Percentiles rank a stretch among this genome's conserved stretches.
These are phyloP conservation scores for Auricularia sp. DNA, from an alignment of 768 basidiomycete genomes.

Conservation along the genomic window DNA sequence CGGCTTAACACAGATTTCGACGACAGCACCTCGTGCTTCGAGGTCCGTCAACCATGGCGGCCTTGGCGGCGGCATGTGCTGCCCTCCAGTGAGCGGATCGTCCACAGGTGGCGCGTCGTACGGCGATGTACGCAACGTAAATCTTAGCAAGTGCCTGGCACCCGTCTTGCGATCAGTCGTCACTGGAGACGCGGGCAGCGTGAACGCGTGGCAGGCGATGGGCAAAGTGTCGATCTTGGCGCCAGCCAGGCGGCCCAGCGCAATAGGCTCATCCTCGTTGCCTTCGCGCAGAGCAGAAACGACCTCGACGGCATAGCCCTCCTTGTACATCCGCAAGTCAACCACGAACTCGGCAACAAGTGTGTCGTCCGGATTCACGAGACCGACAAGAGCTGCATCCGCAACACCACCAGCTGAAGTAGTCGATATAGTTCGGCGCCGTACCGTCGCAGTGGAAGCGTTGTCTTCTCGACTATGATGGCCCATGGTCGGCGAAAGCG, in stretches of 20 bases:
- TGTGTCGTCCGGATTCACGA: slow-evolving; percentile 45
- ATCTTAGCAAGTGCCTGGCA: slow-evolving; percentile 61
- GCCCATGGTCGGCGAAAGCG: slow-evolving; percentile 20
- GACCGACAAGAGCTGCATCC: background rate
- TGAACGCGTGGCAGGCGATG: slow-evolving; percentile 51
- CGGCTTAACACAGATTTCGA: slow-evolving; percentile 47
- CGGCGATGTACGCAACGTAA: slow-evolving; percentile 75
- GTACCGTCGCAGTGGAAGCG: background rate
- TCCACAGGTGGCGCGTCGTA: slow-evolving; percentile 64
- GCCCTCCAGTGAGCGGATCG: slow-evolving; percentile 73
- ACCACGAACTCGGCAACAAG: slow-evolving; percentile 70
- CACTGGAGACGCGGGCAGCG: slow-evolving; percentile 71
- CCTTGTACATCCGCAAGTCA: slow-evolving; percentile 70
- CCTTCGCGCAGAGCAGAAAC: slow-evolving; percentile 20
- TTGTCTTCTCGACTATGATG: background rate
- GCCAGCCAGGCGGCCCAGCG: slow-evolving; percentile 18
- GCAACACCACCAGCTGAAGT: background rate
- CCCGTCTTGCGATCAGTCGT: slow-evolving; percentile 51
- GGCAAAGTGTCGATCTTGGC: slow-evolving; percentile 34
- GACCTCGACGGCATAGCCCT: slow-evolving; percentile 54
- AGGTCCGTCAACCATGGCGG: slow-evolving; percentile 67
- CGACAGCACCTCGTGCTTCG: slow-evolving; percentile 42
- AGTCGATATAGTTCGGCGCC: background rate
- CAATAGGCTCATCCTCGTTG: slow-evolving; percentile 29
- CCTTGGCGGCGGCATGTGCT: slow-evolving; percentile 44